Conservation (phyloP, 164 flowering plant genomes). For the Brasenia schreberi region DNA sequence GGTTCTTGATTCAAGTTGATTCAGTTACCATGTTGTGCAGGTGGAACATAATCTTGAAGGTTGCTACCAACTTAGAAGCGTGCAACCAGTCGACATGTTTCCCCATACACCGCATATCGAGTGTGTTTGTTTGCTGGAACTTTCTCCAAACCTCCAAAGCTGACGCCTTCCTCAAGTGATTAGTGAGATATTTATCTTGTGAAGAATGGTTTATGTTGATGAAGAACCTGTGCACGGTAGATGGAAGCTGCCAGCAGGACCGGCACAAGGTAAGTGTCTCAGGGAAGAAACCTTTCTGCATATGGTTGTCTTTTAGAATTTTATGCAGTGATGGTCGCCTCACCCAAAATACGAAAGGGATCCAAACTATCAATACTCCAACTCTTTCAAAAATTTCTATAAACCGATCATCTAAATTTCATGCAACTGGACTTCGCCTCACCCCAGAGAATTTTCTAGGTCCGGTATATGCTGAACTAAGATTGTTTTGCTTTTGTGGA, state of each 20-base stretch:
- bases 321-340: too few relatives aligned
- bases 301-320: too few relatives aligned
- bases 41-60: conserved; percentile 57
- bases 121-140: conserved; percentile 83
- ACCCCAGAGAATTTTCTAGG: too few relatives aligned
- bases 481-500: too few relatives aligned
- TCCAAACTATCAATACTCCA: too few relatives aligned
- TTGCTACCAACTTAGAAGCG: conserved; percentile 56
- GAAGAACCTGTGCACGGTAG: background rate
- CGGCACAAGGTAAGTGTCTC: too few relatives aligned
- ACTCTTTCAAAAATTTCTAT: too few relatives aligned
- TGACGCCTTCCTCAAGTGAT: background rate
- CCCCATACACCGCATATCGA: conserved; percentile 99
- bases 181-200: background rate
- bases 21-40: conserved; percentile 28
- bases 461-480: too few relatives aligned
- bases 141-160: conserved; percentile 15
- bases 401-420: too few relatives aligned
- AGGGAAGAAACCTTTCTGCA: too few relatives aligned
- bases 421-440: too few relatives aligned
- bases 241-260: background rate
- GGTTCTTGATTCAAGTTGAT: background rate
- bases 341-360: too few relatives aligned
- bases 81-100: conserved; percentile 99
- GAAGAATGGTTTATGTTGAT: background rate